These are phyloP conservation scores for Diplogelasinospora grovesii DNA, from an alignment of 495 filamentous ascomycete species.

Conservation along the genomic window DNA sequence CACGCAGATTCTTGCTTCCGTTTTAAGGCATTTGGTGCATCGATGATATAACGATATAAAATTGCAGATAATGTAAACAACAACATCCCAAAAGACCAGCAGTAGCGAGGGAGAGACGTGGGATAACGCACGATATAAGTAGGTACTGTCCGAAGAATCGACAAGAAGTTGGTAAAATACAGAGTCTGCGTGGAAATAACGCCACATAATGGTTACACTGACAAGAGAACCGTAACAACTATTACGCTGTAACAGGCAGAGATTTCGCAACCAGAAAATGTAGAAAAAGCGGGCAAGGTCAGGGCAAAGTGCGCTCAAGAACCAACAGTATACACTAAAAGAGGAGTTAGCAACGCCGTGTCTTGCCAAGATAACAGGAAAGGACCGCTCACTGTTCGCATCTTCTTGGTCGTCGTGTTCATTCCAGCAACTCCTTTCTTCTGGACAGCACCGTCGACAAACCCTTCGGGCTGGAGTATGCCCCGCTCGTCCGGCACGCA, in stretches of 20 bases:
- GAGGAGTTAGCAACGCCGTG: background rate
- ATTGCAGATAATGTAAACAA: too few relatives aligned
- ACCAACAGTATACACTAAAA: background rate
- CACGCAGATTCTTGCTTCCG: too few relatives aligned
- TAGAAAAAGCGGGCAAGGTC: background rate
- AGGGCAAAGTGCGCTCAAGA: background rate
- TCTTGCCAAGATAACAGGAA: background rate
- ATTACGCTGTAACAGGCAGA: background rate
- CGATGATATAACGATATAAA: too few relatives aligned
- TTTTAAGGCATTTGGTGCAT: too few relatives aligned
- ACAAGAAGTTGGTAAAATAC: too few relatives aligned
- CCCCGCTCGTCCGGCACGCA: background rate
- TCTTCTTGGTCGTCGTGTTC: background rate
- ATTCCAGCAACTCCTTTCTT: background rate
- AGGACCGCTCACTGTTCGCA: background rate
- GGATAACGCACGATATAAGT: too few relatives aligned
- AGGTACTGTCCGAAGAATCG: too few relatives aligned
- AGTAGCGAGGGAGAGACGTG: too few relatives aligned
- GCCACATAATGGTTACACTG: too few relatives aligned
- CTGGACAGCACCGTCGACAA: background rate
- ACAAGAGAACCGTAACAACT: too few relatives aligned
- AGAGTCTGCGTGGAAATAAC: too few relatives aligned
- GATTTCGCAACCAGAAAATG: background rate
- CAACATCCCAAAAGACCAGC: too few relatives aligned
- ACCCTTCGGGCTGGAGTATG: conserved; percentile 3